These are phyloP conservation scores for Tolypocladium sp. DNA, from an alignment of 2,329 filamentous ascomycete species.

Conservation along the genomic window DNA sequence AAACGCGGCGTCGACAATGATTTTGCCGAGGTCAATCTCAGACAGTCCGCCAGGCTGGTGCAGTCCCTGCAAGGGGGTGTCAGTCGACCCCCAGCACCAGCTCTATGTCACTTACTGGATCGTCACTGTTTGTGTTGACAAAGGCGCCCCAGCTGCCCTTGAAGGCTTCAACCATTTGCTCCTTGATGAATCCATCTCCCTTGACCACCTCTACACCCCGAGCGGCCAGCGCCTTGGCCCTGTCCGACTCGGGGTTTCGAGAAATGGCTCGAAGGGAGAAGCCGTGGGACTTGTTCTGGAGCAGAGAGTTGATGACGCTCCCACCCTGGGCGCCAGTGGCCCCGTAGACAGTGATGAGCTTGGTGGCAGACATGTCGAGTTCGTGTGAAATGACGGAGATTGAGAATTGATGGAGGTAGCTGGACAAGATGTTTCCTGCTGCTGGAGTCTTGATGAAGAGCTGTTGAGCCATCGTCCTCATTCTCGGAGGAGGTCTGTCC, in stretches of 20 bases:
- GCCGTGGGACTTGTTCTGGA: constrained; percentile 15
- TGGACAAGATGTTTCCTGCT: too few species aligned
- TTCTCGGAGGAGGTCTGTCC: too few species aligned
- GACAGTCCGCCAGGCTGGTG: constrained; percentile 15
- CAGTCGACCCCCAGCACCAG: not conserved
- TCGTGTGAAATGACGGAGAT: too few species aligned
- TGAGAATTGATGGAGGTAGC: too few species aligned
- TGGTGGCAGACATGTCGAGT: constrained; percentile 13
- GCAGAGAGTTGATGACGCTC: constrained; percentile 18
- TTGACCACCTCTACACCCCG: constrained; percentile 20
- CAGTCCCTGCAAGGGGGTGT: constrained; percentile 8
- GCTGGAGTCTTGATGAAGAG: too few species aligned
- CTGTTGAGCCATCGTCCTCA: too few species aligned
- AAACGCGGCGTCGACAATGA: constrained; percentile 21
- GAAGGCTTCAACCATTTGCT: constrained; percentile 16
- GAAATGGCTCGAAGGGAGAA: constrained; percentile 20
- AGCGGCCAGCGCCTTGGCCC: constrained; percentile 14
- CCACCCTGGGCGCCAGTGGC: constrained; percentile 21
- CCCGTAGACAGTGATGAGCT: constrained; percentile 21
- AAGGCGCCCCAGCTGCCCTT: constrained; percentile 22
- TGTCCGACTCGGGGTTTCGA: constrained; percentile 16
- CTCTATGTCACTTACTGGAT: constrained; percentile 12
- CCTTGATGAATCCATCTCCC: constrained; percentile 16
- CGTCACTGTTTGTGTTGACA: constrained; percentile 22
- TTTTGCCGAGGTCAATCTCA: constrained; percentile 25